Evolutionary conservation across 768 basidiomycete genomes (phyloP).

Genomic region (Myochromella boudieri): DNA sequence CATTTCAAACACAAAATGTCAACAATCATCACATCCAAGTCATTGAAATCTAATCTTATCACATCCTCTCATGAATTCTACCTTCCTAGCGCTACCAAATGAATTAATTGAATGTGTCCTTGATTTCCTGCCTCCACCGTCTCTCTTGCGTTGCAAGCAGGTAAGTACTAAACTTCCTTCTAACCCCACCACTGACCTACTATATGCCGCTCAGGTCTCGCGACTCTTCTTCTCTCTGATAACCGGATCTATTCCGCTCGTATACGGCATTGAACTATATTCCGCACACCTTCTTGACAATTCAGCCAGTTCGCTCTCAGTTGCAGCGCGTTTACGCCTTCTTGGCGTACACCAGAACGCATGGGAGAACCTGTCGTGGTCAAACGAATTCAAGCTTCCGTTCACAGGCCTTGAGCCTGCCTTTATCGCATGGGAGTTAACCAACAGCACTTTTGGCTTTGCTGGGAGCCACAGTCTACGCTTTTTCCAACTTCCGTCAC

Average conservation of each 20-base stretch:
- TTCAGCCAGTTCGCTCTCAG: neutral
- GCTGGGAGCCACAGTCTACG: slow-evolving; percentile 7
- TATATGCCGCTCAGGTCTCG: neutral
- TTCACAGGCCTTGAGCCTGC: neutral
- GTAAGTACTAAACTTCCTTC: neutral
- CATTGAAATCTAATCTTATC: neutral
- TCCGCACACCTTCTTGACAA: slow-evolving; percentile 11
- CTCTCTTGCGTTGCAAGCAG: slow-evolving; percentile 3
- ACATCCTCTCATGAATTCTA: neutral
- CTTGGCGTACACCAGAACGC: slow-evolving; percentile 9
- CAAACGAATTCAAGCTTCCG: slow-evolving; percentile 1
- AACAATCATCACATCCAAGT: too few species aligned
- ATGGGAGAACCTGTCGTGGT: slow-evolving; percentile 11
- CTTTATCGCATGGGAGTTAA: slow-evolving; percentile 10
- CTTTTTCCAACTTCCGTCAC: slow-evolving; percentile 11
- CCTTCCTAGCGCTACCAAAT: neutral
- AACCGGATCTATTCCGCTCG: slow-evolving; percentile 6
- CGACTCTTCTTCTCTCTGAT: slow-evolving; percentile 3
- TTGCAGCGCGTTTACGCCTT: slow-evolving; percentile 5
- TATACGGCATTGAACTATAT: slow-evolving; percentile 17
- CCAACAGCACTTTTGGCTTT: slow-evolving; percentile 6
- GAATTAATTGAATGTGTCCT: slow-evolving; percentile 4
- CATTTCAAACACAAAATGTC: too few species aligned
- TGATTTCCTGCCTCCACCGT: neutral
- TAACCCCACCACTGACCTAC: neutral